These are phyloP conservation scores for Phytophthora parvispora DNA, from an alignment of 352 stramenopile species.

Conservation along the genomic window DNA sequence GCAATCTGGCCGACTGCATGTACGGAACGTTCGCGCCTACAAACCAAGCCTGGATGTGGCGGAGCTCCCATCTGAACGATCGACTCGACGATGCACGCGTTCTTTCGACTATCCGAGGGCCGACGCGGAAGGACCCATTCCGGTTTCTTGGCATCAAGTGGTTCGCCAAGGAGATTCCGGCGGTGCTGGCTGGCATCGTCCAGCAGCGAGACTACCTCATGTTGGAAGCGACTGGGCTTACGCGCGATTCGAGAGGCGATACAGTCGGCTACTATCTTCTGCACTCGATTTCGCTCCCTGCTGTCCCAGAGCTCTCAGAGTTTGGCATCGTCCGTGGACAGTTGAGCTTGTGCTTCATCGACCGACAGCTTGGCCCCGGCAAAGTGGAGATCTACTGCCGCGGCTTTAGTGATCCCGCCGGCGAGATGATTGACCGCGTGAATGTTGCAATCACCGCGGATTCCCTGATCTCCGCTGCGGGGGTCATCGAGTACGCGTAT, in stretches of 20 bases:
- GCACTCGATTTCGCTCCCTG: slow-evolving; percentile 43
- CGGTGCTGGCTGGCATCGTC: slow-evolving; percentile 39
- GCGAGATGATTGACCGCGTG: slow-evolving; percentile 37
- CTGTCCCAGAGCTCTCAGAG: slow-evolving; percentile 31
- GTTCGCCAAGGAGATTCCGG: slow-evolving; percentile 51
- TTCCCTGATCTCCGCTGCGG: slow-evolving; percentile 18
- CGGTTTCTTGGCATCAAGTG: slow-evolving; percentile 63
- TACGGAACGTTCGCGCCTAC: slow-evolving; percentile 57
- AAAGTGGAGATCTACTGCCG: slow-evolving; percentile 56
- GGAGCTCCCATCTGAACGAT: slow-evolving; percentile 60
- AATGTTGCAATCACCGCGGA: slow-evolving; percentile 24
- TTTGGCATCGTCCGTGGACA: slow-evolving; percentile 45
- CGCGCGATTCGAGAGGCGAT: slow-evolving; percentile 32
- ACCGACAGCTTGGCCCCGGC: slow-evolving; percentile 27
- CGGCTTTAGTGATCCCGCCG: slow-evolving; percentile 40
- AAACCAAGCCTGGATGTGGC: slow-evolving; percentile 53
- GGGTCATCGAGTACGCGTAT: slow-evolving; percentile 50
- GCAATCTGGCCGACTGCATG: slow-evolving; percentile 60
- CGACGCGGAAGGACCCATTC: slow-evolving; percentile 51
- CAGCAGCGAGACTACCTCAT: slow-evolving; percentile 53
- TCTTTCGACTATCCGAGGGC: slow-evolving; percentile 42
- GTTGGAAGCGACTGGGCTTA: slow-evolving; percentile 26
- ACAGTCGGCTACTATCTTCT: slow-evolving; percentile 46
- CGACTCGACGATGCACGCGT: slow-evolving; percentile 49
- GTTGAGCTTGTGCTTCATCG: slow-evolving; percentile 56